Evolutionary conservation across 1,139 yeast genomes (phyloP), one percentile per base, ranked within the genome.

Genomic region (Kodamaea derodonti): DNA sequence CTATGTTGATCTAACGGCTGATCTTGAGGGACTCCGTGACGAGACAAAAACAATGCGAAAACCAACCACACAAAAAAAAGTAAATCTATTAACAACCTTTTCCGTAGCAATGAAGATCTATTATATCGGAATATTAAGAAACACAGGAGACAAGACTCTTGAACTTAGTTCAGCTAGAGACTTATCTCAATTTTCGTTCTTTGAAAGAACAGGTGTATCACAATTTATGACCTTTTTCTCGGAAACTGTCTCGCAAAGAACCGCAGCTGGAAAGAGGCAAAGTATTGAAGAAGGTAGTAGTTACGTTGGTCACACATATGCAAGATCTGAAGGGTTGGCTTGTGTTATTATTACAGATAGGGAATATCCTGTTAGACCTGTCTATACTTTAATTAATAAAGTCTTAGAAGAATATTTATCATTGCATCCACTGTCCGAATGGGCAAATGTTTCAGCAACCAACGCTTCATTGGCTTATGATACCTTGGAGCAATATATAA

Each of bases 361-460:
- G 58, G 97, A 92, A 49, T 92, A 92, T 60, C 98, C 98, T 2
- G 90, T 86, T 14, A 77, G 98, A 56, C 97, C 97, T n/a, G 98
- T 97, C 1, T 92, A 87, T 63, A 84, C 97, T 3, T 69, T 92
- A 45, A 75, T 92, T 52, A 92, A 90, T 72, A 92, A 88, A 66
- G 69, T 92, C 15, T 72, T 88, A 51, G 98, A 92, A 51, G 97
- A 92, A 59, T 92, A 87, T 61, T 67, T 90, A 41, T 73, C 90
- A 18, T 79, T 84, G 43, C 94, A 86, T 60, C 95, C 96, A 6
- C 73, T 78, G 33, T 57, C 62, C 22, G 79, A 81, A 43, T 90
- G 97, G 95, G 60, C 60, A 35, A 58, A 62, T 35, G 68, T 78
- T 15, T 58, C 74, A 3, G 78, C 71, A 47, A 65, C 86, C 6